These are phyloP conservation scores for Acorus calamus DNA, from an alignment of 106 monocot genomes.

Conservation along the genomic window DNA sequence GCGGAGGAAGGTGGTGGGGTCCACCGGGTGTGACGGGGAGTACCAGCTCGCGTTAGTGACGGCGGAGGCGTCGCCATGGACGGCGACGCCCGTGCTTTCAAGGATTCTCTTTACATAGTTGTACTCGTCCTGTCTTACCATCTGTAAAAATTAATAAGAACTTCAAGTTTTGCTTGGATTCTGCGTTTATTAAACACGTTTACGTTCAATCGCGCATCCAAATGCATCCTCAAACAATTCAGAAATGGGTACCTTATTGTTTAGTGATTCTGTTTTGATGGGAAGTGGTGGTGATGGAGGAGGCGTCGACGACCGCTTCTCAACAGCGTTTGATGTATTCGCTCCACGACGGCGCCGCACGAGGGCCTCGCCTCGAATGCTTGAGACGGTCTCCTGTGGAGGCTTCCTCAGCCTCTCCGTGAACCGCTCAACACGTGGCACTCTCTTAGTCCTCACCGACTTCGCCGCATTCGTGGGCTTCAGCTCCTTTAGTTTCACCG, in stretches of 20 bases:
- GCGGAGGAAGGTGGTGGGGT: conserved; percentile 67
- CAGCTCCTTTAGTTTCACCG: background rate
- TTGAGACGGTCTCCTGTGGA: background rate
- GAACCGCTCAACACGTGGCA: conserved; percentile 29
- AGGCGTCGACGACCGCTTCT: no score
- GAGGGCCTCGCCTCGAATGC: no score
- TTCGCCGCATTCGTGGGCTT: background rate
- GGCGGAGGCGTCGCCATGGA: background rate
- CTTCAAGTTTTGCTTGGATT: no score
- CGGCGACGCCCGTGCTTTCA: conserved; percentile 25
- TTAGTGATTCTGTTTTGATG: no score
- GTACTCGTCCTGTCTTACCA: background rate
- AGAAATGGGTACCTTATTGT: no score
- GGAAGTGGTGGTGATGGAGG: no score
- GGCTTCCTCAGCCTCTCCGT: conserved; percentile 30
- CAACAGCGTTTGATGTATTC: no score
- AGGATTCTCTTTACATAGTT: conserved; percentile 52
- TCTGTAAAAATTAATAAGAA: no score
- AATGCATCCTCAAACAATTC: no score
- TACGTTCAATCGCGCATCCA: no score
- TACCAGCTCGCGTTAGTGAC: conserved; percentile 20
- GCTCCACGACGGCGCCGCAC: no score
- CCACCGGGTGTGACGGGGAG: conserved; percentile 48
- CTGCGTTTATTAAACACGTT: no score
- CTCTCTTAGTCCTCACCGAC: conserved; percentile 8